Base-by-base conservation (phyloP, 352 stramenopile genomes). In the Globisporangium carolinianum region DNA sequence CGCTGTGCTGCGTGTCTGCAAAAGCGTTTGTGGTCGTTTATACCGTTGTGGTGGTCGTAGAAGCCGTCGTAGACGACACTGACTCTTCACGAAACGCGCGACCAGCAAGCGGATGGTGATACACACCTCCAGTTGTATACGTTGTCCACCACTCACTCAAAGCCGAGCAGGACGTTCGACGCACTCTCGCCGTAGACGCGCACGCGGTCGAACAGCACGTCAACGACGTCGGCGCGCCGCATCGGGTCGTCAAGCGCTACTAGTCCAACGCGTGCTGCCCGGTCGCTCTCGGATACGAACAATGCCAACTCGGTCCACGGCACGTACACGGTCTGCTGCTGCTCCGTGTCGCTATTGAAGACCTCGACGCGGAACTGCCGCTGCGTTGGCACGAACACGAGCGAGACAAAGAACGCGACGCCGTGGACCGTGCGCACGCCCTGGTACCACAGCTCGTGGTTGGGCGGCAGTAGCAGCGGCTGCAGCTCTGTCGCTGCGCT, bases 261-360 rank as follows among this genome's bases (percentile, higher is more conserved):
- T 8, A 62, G 37, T 0, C 60, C 63, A 36, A 61, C 55, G 1
- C 64, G 61, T 6, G 58, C 46, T 3, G 73, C 71, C 24, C 72
- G 75, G 41, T 66, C 70, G 61, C 71, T 86, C 55, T 84, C 72
- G 17, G 57, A 55, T n/a, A 89, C 49, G 50, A 83, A 89, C 54
- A 59, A 5, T 60, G 78, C 57, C 66, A 92, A 75, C 54, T 89
- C 79, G 35, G 66, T 67, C 49, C 69, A 71, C 4, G 77, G 74
- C 17, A 92, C 78, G 46, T 92, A 85, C 39, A 90, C 79, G 0
- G 83, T 89, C 48, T 92, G 82, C 61, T 83, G 75, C 51, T 84
- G 70, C 47, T 92, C 83, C 14, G 75, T 88, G 55, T 92, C 79
- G 60, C 73, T 90, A 58, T 90, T 90, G 56, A 92, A 89, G 6